Conservation (phyloP, 2,329 filamentous ascomycete species). For the Botrytis elliptica region DNA sequence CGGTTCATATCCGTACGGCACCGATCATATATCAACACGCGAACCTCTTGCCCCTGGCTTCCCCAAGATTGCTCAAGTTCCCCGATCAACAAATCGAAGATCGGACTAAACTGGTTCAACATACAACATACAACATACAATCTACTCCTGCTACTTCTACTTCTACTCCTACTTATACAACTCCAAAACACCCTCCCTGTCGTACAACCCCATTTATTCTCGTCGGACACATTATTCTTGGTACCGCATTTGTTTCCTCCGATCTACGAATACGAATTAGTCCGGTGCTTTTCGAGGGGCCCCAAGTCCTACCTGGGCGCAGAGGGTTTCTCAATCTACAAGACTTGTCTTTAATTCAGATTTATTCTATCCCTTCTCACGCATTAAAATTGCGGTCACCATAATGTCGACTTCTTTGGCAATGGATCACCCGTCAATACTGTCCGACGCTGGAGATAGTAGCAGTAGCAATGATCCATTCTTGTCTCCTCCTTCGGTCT, state of each 20-base stretch:
- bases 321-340: slow-evolving; percentile 18
- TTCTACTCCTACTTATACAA: background rate
- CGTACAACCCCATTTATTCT: background rate
- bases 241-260: slow-evolving; percentile 18
- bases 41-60: slow-evolving; percentile 16
- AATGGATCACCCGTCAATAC: slow-evolving; percentile 32
- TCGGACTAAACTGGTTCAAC: slow-evolving; percentile 3
- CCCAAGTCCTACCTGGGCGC: slow-evolving; percentile 21
- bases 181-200: background rate
- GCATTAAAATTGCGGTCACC: slow-evolving; percentile 36
- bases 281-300: slow-evolving; percentile 6
- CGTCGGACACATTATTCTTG: slow-evolving; percentile 11
- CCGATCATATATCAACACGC: slow-evolving; percentile 13
- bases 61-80: slow-evolving; percentile 12
- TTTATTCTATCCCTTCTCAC: background rate
- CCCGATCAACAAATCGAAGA: slow-evolving; percentile 14
- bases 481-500: slow-evolving; percentile 50
- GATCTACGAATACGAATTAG: slow-evolving; percentile 15
- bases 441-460: slow-evolving; percentile 27
- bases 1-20: background rate
- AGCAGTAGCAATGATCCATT: slow-evolving; percentile 51
- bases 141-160: background rate
- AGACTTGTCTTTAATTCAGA: slow-evolving; percentile 12
- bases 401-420: slow-evolving; percentile 35
- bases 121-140: background rate